Evolutionary conservation across 2,329 filamentous ascomycete species (phyloP), one percentile per base, ranked within the genome.

Genomic region (Colletotrichum orbiculare): DNA sequence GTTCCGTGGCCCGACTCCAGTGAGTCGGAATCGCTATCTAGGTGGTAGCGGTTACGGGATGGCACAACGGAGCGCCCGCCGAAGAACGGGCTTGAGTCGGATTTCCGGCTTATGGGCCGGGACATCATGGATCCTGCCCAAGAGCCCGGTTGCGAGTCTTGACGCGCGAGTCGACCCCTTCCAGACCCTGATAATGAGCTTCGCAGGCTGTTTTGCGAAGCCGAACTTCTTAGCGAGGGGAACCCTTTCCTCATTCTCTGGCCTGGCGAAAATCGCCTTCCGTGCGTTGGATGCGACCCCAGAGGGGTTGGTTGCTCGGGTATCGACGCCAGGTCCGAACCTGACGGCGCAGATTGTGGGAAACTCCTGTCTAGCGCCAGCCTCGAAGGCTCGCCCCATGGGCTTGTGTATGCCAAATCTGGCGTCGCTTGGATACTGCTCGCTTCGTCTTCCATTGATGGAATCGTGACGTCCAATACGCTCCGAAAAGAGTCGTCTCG

Each of bases 391-490:
- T 66, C 63, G 38, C 59, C 47, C 63, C 63, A 61, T 13, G 60
- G 56, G 39, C 52, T 64, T 37, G 41, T 57, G 63, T 72, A 71
- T 12, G 70, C 68, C 12, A 67, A 64, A 1, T 70, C 70, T 4
- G 72, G 69, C 3, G 69, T 71, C n/a, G 60, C 69, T 43, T 70
- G 69, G 15, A 73, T 68, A 38, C 70, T 73, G 39, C 54, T 59
- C 15, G 46, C 35, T 38, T 64, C 53, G 8, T 67, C 58, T 12
- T 61, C 47, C 25, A 71, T 57, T 6, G 70, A 66, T 4, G 73
- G 74, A 9, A 76, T 72, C 42, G 69, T 70, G 55, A 73, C 67
- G 35, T 76, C 72, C n/a, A 76, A 53, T 8, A 60, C 69, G 45
- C 71, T 71, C 12, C 73, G 70, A 56, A 74, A 76, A 2, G 71